Evolutionary conservation across 306 rosid species (phyloP), one percentile per base, ranked within the genome.

Genomic region (Castanea mollissima): DNA sequence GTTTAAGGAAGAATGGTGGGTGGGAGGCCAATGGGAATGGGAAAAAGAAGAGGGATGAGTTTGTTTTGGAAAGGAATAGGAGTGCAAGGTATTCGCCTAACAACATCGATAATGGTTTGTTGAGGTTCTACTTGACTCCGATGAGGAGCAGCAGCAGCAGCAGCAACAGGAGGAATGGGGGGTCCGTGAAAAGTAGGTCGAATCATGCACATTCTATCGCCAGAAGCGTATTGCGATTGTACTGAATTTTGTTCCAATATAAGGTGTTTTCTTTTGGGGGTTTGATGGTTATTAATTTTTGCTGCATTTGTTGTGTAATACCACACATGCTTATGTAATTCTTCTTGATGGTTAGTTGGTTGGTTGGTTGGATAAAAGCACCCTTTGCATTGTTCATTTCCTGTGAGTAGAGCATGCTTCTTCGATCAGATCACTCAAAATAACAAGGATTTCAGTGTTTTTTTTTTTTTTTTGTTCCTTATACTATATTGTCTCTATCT

Each of bases 121-220:
- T 95, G 67, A 73, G 91, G 81, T 88, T 95, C 82, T 91, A 92
- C 85, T 68, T 90, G 86, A 84, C 97, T 18, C 97, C 98, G 4
- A n/a, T 87, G 93, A 82, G 93, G 20, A 86, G 91, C 46, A 80
- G 97, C 91, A 86, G 91, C 46, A 80, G 97, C 92, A 49, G 54
- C 54, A 49, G 54, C 54, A 49, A 49, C 54, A 82, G 97, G 85
- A 90, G 97, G 75, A 89, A 86, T 7, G 90, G 90, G 4, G 76
- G 85, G 3, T 49, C 54, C 54, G 88, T 81, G 62, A 94, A 91
- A 79, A 91, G 88, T 59, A 88, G 91, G 92, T 88, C 97, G 0
- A 92, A 82, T 82, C 98, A 88, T 57, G 96, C 98, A 29, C 99
- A 92, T 78, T 92, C 99, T 67, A 95, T 95, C 13, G 92, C 99